These are phyloP conservation scores for Striga hermonthica DNA, from an alignment of 305 asterid genomes.

Conservation along the genomic window DNA sequence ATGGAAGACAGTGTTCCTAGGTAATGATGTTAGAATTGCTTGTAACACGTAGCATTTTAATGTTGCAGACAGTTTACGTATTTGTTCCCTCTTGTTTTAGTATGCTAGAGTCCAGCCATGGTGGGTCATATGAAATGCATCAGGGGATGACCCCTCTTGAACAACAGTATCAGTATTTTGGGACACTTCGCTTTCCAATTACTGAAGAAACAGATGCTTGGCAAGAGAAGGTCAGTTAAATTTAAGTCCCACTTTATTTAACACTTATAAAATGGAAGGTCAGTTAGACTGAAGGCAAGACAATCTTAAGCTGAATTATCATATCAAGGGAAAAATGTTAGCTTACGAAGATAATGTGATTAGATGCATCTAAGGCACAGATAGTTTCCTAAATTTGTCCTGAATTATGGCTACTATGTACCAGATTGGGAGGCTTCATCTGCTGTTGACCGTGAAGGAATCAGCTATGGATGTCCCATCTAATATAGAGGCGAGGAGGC, in stretches of 20 bases:
- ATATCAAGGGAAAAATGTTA: not conserved
- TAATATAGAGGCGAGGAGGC: conserved; percentile 91
- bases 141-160: conserved; percentile 75
- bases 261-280: no score
- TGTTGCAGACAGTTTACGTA: conserved; percentile 21
- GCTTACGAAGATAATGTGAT: not conserved
- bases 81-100: conserved; percentile 41
- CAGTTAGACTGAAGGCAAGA: no score
- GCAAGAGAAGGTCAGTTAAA: conserved; percentile 78
- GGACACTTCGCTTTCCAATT: conserved; percentile 70
- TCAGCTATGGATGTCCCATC: conserved; percentile 99
- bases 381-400: conserved; percentile 7
- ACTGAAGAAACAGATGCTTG: conserved; percentile 83
- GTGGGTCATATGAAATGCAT: conserved; percentile 60
- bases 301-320: no score
- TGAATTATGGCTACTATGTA: conserved; percentile 25
- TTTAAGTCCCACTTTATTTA: conserved; percentile 5
- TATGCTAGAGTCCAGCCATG: conserved; percentile 74
- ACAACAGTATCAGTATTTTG: conserved; percentile 62
- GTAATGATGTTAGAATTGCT: conserved; percentile 37
- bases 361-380: not conserved
- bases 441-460: conserved; percentile 90
- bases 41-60: conserved; percentile 17
- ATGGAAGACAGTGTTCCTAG: conserved; percentile 80
- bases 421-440: conserved; percentile 89